These are phyloP conservation scores for Nitzschia inconspicua DNA, from an alignment of 108 stramenopile genomes.

Conservation along the genomic window DNA sequence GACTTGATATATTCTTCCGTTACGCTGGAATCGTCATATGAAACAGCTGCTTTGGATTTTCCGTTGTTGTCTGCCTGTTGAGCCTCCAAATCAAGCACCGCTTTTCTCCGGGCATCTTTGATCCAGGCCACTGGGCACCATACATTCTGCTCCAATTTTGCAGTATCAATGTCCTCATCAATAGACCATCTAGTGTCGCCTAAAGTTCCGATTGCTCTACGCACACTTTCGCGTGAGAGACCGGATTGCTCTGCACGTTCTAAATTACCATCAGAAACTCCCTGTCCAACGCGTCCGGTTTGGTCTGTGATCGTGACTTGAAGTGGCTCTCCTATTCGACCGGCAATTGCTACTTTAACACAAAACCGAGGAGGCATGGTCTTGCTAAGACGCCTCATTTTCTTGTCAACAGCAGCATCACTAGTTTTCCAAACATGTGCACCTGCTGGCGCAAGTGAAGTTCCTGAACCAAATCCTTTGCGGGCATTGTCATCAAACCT, in stretches of 20 bases:
- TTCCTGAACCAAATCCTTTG: conserved; percentile 11
- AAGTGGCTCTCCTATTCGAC: conserved; percentile 35
- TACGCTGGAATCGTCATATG: too few species aligned
- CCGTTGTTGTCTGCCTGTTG: neutral
- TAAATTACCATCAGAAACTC: conserved; percentile 35
- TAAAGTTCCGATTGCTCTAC: conserved; percentile 65
- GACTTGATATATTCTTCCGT: neutral
- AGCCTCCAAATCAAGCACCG: conserved; percentile 37
- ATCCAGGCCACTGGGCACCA: conserved; percentile 68
- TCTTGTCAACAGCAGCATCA: conserved; percentile 55
- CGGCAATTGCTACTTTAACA: conserved; percentile 34
- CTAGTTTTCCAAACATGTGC: conserved; percentile 73
- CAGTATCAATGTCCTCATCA: conserved; percentile 34
- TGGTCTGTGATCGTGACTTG: conserved; percentile 34
- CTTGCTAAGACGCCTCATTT: conserved; percentile 43
- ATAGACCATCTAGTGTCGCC: conserved; percentile 51
- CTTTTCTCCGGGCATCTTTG: conserved; percentile 54
- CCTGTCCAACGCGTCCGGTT: conserved; percentile 24
- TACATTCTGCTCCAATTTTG: conserved; percentile 25
- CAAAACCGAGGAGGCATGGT: too few species aligned
- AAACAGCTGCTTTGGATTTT: neutral
- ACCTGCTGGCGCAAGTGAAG: conserved; percentile 47
- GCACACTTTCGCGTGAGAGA: conserved; percentile 31
- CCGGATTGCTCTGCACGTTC: conserved; percentile 31
- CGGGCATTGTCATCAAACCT: conserved; percentile 33